Percentiles rank a stretch among this genome's conserved stretches.
phyloP scores from a whole-genome alignment of 345 rosid genomes.

The Populus euphratica region DNA sequence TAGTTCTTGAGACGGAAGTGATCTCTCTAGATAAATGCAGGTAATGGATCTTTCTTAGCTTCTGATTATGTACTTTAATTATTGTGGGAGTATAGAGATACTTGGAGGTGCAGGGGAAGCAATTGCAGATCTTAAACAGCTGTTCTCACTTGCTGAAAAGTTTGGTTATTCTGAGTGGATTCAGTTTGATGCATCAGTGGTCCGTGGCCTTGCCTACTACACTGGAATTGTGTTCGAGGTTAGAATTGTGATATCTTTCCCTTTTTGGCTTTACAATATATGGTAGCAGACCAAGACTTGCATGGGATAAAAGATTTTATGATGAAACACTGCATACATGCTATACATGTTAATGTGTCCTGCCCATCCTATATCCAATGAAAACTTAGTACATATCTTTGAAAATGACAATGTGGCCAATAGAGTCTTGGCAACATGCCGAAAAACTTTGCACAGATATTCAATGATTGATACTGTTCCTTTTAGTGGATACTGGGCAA shows the following conservation, averaged over 20 bases:
- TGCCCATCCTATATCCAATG: background rate
- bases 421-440: background rate
- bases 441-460: background rate
- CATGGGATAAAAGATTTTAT: background rate
- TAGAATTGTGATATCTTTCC: slow-evolving; percentile 22
- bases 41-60: background rate
- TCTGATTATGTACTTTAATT: slow-evolving; percentile 7
- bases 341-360: background rate
- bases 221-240: slow-evolving; percentile 98
- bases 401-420: background rate
- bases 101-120: slow-evolving; percentile 87
- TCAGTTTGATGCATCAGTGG: slow-evolving; percentile 94
- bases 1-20: background rate
- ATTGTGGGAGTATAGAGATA: slow-evolving; percentile 42
- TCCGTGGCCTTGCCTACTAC: slow-evolving; percentile 96
- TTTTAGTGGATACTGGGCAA: background rate
- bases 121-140: slow-evolving; percentile 66
- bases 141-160: slow-evolving; percentile 82
- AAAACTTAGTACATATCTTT: background rate
- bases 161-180: slow-evolving; percentile 92
- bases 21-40: background rate
- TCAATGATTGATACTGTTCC: background rate
- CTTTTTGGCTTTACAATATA: background rate
- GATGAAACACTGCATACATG: background rate
- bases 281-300: background rate